phyloP scores from a whole-genome alignment of 2,329 filamentous ascomycete genomes.

The Botryotinia narcissicola region DNA sequence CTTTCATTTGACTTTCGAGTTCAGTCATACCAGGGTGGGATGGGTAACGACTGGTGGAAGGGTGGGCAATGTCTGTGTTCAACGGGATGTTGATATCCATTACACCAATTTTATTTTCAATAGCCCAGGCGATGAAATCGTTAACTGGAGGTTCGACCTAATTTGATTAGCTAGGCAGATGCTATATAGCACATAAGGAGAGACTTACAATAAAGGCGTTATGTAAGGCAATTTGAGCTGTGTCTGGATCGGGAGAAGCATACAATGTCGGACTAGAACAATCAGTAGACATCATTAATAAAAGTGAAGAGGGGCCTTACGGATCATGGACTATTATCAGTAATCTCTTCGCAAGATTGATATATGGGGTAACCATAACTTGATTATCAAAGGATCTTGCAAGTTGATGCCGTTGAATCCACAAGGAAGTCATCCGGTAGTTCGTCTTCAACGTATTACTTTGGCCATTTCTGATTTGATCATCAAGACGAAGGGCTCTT shows the following conservation, averaged over 20 bases:
- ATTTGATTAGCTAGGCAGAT: not conserved
- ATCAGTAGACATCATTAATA: constrained; percentile 23
- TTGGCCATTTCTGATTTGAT: constrained; percentile 77
- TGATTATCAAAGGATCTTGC: constrained; percentile 82
- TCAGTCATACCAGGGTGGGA: constrained; percentile 49
- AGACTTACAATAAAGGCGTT: constrained; percentile 77
- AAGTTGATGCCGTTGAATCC: constrained; percentile 70
- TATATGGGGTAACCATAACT: constrained; percentile 74
- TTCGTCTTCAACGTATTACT: constrained; percentile 67
- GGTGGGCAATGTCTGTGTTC: constrained; percentile 20
- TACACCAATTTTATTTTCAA: constrained; percentile 72
- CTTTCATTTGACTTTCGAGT: constrained; percentile 55
- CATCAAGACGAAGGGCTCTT: constrained; percentile 67
- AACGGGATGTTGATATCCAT: constrained; percentile 86
- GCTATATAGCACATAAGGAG: constrained; percentile 45
- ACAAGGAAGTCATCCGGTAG: constrained; percentile 75
- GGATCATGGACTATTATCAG: constrained; percentile 90
- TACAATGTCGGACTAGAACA: constrained; percentile 63
- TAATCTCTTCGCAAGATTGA: constrained; percentile 64
- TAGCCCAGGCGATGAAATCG: constrained; percentile 81
- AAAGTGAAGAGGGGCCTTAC: constrained; percentile 47
- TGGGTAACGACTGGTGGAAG: not conserved
- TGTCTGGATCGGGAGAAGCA: constrained; percentile 64
- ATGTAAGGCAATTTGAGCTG: constrained; percentile 73
- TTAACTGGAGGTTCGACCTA: constrained; percentile 64